phyloP scores from a whole-genome alignment of 306 rosid genomes.

The Dicorynia guianensis region DNA sequence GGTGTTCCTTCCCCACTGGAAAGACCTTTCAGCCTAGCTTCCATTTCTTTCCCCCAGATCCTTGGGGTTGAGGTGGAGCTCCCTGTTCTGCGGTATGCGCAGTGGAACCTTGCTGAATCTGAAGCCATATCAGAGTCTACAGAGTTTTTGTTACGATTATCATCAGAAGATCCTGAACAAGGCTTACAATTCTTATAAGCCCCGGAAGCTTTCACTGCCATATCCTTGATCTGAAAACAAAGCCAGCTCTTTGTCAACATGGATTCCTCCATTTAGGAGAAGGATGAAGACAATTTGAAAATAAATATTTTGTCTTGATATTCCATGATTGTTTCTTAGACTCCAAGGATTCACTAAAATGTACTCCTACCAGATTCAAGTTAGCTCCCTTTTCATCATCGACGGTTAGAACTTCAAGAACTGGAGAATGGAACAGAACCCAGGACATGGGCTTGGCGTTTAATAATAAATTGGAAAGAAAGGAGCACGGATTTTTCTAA shows the following conservation, averaged over 20 bases:
- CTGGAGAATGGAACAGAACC: conserved; percentile 10
- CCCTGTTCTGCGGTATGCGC: conserved; percentile 76
- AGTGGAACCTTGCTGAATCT: conserved; percentile 80
- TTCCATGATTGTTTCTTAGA: background rate
- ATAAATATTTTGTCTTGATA: conserved; percentile 1
- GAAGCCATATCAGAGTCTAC: conserved; percentile 83
- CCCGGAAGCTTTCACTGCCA: conserved; percentile 96
- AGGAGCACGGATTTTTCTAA: too few relatives aligned
- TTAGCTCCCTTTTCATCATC: background rate
- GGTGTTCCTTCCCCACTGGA: conserved; percentile 97
- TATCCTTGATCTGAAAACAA: conserved; percentile 84
- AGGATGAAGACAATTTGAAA: conserved; percentile 24
- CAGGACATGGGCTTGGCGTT: background rate
- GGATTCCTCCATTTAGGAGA: background rate
- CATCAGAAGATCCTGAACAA: conserved; percentile 75
- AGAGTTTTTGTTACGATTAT: conserved; percentile 55
- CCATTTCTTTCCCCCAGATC: conserved; percentile 90
- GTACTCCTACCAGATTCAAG: background rate
- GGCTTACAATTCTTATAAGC: conserved; percentile 96
- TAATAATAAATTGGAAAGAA: too few relatives aligned
- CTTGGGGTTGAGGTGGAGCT: conserved; percentile 89
- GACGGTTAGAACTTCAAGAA: background rate
- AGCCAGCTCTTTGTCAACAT: conserved; percentile 34
- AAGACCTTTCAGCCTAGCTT: conserved; percentile 74
- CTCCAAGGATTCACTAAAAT: conserved; percentile 15